Conservation (phyloP, 179 eudicot species). For the Monotropa hypopitys region DNA sequence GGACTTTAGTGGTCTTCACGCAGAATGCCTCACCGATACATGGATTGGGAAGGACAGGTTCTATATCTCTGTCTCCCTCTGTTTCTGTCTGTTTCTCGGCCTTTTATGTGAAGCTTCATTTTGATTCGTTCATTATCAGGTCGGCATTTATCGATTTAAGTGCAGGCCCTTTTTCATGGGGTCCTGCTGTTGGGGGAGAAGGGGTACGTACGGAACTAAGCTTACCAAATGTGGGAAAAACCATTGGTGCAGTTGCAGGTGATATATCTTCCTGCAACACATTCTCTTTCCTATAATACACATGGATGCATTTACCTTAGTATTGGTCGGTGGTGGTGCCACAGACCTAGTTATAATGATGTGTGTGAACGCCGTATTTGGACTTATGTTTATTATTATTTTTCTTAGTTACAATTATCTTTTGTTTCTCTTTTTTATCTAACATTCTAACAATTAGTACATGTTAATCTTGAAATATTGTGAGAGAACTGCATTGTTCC, state of each 20-base stretch:
- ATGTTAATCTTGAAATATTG: not conserved
- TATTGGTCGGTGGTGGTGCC: not conserved
- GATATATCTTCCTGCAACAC: conserved; percentile 2
- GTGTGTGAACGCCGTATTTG: no score
- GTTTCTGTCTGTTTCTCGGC: not conserved
- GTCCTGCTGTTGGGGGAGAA: conserved; percentile 97
- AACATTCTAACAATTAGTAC: no score
- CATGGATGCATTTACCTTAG: not conserved
- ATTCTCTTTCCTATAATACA: not conserved
- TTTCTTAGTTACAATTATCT: no score
- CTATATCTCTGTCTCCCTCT: not conserved
- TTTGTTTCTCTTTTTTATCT: no score
- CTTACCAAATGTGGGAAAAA: conserved; percentile 81
- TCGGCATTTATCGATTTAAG: conserved; percentile 91
- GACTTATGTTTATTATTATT: no score
- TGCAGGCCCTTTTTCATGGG: conserved; percentile 98
- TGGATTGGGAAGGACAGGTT: conserved; percentile 93
- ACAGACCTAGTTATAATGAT: not conserved
- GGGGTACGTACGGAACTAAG: conserved; percentile 96
- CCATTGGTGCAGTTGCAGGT: conserved; percentile 93
- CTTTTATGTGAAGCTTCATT: not conserved
- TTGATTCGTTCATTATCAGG: conserved; percentile 24
- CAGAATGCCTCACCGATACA: conserved; percentile 89
- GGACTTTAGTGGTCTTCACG: conserved; percentile 56
- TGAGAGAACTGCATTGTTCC: not conserved